Conservation (phyloP, 768 basidiomycete species). For the Dioszegia hungarica region DNA sequence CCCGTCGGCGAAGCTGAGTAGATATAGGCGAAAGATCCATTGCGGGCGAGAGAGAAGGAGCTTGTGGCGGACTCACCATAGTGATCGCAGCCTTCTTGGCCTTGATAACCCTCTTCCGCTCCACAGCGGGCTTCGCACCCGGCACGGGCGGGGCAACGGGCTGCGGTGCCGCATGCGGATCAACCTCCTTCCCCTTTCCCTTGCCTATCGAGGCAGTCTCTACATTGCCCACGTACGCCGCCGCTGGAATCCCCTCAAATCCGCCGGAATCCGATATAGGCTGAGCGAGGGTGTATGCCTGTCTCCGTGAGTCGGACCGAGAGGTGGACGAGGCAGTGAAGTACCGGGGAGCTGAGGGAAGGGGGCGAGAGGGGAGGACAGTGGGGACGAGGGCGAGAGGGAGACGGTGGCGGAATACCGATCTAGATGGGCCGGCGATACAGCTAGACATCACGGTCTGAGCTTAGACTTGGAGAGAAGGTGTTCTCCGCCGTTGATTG, state of each 20-base stretch:
- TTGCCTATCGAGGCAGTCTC: slow-evolving; percentile 6
- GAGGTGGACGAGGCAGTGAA: background rate
- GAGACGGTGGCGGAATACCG: slow-evolving; percentile 1
- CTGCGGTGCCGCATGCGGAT: slow-evolving; percentile 2
- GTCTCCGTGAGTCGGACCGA: background rate
- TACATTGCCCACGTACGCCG: slow-evolving; percentile 8
- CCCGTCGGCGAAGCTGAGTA: background rate
- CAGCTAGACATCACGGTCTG: slow-evolving; percentile 3
- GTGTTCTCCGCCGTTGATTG: too few species aligned
- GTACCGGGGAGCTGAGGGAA: background rate
- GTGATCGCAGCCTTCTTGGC: slow-evolving; percentile 49
- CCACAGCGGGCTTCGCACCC: slow-evolving; percentile 8
- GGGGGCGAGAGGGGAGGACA: background rate
- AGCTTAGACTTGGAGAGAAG: too few species aligned
- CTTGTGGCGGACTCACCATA: slow-evolving; percentile 46
- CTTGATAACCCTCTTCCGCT: slow-evolving; percentile 26
- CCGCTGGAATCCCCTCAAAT: slow-evolving; percentile 17
- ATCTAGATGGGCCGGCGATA: slow-evolving; percentile 7
- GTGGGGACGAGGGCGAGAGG: background rate
- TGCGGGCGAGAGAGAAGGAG: too few species aligned
- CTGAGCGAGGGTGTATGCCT: slow-evolving; percentile 12
- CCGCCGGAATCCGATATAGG: slow-evolving; percentile 7
- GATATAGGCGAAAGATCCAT: background rate
- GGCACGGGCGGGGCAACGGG: background rate
- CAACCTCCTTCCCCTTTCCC: slow-evolving; percentile 21